A percentile compares a stretch with the other conserved stretches of the same genome.
Conservation (phyloP, 768 basidiomycete genomes). For the Hypsizygus marmoreus region DNA sequence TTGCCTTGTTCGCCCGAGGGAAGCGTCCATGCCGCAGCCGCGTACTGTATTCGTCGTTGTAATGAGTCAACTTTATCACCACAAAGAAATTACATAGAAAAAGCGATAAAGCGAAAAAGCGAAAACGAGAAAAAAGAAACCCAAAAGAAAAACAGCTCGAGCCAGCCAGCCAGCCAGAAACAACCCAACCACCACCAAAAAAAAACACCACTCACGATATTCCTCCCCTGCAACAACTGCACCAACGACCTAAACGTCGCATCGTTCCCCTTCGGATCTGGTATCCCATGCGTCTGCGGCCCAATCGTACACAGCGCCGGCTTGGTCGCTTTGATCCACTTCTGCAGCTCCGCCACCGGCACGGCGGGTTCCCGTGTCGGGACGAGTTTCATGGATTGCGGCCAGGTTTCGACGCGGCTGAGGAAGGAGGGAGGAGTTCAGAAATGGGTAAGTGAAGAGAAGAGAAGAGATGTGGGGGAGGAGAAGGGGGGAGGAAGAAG, state of each 20-base stretch:
- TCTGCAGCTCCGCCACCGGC: conserved; percentile 37
- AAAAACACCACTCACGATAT: conserved; percentile 53
- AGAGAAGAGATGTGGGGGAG: too few species aligned
- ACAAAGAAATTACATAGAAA: too few species aligned
- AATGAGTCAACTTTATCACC: too few species aligned
- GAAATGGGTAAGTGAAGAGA: too few species aligned
- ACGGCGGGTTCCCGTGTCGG: conserved; percentile 44
- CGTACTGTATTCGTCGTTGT: too few species aligned
- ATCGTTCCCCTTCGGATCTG: conserved; percentile 44
- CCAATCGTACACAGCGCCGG: conserved; percentile 45
- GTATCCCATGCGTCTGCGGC: conserved; percentile 23
- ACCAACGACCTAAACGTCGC: conserved; percentile 42
- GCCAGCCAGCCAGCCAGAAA: too few species aligned
- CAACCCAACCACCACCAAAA: too few species aligned
- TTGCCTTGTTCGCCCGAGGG: conserved; percentile 34
- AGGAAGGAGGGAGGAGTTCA: too few species aligned
- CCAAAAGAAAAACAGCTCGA: too few species aligned
- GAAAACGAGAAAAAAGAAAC: too few species aligned
- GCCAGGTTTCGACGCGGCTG: conserved; percentile 60
- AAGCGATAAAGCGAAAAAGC: too few species aligned
- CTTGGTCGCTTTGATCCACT: conserved; percentile 49
- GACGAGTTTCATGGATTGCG: conserved; percentile 40
- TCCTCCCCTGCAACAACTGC: conserved; percentile 41
- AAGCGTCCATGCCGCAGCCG: conserved; percentile 37
- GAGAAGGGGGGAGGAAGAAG: too few species aligned